Evolutionary conservation across 495 filamentous ascomycete genomes (phyloP).

Genomic region (Filosporella fistucella): DNA sequence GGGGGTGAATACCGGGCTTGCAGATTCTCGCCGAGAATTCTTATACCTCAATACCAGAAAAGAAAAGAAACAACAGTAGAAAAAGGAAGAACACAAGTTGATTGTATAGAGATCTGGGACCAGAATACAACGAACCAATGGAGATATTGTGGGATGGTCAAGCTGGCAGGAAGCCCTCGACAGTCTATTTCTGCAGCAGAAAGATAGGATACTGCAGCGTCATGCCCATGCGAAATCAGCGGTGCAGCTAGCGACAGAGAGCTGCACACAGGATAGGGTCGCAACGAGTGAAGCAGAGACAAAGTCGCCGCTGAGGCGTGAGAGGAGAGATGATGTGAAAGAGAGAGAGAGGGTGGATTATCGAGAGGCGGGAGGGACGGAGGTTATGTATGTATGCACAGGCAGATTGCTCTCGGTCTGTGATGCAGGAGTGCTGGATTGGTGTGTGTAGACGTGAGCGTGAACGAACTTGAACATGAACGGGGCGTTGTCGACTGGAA

Average conservation of each 20-base stretch:
- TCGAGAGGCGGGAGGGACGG: neutral
- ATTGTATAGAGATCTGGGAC: constrained; percentile 16
- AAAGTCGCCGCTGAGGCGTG: constrained; percentile 8
- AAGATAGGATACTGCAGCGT: constrained; percentile 10
- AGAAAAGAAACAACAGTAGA: constrained; percentile 16
- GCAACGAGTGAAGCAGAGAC: constrained; percentile 18
- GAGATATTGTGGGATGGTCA: constrained; percentile 5
- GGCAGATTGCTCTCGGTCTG: too few relatives aligned
- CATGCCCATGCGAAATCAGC: constrained; percentile 8
- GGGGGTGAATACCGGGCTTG: neutral
- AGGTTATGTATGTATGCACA: too few relatives aligned
- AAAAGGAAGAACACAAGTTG: constrained; percentile 5
- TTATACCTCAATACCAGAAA: constrained; percentile 6
- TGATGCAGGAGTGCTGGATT: too few relatives aligned
- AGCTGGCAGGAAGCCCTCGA: constrained; percentile 10
- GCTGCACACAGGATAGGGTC: constrained; percentile 6
- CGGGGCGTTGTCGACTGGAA: neutral
- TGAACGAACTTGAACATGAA: neutral
- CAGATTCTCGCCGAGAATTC: neutral
- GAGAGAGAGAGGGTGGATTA: constrained; percentile 4
- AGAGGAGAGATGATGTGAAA: constrained; percentile 4
- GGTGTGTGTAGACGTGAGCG: too few relatives aligned
- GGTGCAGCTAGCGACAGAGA: constrained; percentile 12
- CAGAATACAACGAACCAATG: constrained; percentile 20
- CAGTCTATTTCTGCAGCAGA: constrained; percentile 15